Evolutionary conservation across 2,329 filamentous ascomycete genomes (phyloP), one percentile per base, ranked within the genome.

Genomic region (Escovopsis sp.): DNA sequence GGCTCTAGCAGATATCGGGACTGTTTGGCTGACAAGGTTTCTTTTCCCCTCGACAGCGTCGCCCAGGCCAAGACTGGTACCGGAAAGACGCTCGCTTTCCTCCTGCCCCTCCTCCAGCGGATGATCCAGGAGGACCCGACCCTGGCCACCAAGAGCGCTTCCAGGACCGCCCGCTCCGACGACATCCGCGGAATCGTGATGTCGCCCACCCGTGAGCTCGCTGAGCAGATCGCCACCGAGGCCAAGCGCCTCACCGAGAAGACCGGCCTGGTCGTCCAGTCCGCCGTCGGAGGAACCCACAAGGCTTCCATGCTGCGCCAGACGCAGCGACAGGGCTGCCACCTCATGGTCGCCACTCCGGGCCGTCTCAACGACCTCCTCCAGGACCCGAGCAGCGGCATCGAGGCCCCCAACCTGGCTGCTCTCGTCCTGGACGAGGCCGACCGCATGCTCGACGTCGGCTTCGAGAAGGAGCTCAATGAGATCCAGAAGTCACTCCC

Each of bases 361-460:
- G 91, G 91, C 28, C 82, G 91, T 49, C 67, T 96, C 37, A 73
- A 82, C 53, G 91, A 98, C 59, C 70, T 94, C 34, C 69, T 95
- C 26, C 70, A 70, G 3, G 85, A 94, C 54, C 62, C 67, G 0
- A 55, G 58, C 43, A 75, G 70, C 44, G 72, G 75, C 23, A 74
- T 94, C 34, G 66, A 68, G 19, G 83, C 84, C 61, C 87, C 57
- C 61, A 88, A 85, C 60, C 81, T 96, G 68, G 83, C 86, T 59
- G 93, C 91, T 51, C 72, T 98, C 38, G 87, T 96, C 49, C 80
- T 98, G 38, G 91, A 98, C 53, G 91, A 98, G 70, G 91, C 91
- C 54, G 91, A 98, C 64, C 85, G 91, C 53, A 95, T 98, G 85
- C 75, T 98, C 58, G 91, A 98, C 67, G 91, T 94, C 70, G 91